Base-by-base conservation (phyloP, 169 alveolate species). In the Babesia divergens region DNA sequence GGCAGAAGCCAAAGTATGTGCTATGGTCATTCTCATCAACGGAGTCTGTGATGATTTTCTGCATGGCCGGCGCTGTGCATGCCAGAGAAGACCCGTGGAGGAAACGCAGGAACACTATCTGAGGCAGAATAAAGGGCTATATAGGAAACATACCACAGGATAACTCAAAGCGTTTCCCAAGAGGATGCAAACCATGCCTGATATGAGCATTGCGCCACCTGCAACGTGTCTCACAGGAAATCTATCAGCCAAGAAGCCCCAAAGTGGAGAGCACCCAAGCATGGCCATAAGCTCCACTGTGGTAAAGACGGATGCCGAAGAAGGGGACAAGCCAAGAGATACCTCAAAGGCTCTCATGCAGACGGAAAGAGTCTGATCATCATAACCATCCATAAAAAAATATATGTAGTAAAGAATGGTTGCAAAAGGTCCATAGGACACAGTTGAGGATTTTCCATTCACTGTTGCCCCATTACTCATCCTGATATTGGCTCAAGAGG, bases 181-280 rank as follows among this genome's bases (percentile, higher is more conserved):
- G 16, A 83, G 54, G 11, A 91, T 91, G 0, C 94, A 90, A 26
- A 91, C 86, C 24, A 93, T 46, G n/a, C 97, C 97, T 91, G 95
- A 86, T 26, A 84, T 80, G 9, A 90, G 68, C 24, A 91, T 79
- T 20, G 94, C 97, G 42, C 85, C 77, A 28, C 91, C 93, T 38
- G 90, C 67, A 65, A 94, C 84, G 84, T 89, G 85, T 52, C 90
- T 86, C 64, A 93, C 62, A 20, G 94, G 92, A 72, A 81, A 84
- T 46, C 83, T 87, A 66, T 94, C 97, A 11, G 95, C 89, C 49
- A 92, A 75, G 29, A 70, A 86, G 11, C 97, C 97, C 97, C 97
- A 94, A 28, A 94, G 65, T 8, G 97, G 95, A 53, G 94, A 84
- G 64, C 84, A 86, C 18, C 89, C 53, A 20, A 94, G 89, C 51